phyloP scores from a whole-genome alignment of 108 stramenopile genomes.

The Parietichytrium sp. region DNA sequence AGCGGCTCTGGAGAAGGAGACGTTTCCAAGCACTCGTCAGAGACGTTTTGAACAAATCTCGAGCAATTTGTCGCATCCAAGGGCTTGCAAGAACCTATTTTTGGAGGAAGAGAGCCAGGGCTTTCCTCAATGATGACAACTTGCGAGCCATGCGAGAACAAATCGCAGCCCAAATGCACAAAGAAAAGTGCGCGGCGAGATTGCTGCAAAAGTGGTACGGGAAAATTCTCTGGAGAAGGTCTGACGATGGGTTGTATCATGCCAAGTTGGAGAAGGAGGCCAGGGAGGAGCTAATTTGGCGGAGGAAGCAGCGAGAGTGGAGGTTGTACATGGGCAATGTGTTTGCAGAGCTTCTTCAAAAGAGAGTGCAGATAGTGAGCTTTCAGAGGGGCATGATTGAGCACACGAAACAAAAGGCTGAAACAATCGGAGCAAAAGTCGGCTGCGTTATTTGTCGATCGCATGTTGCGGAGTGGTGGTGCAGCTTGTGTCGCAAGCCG shows the following conservation, averaged over 20 bases:
- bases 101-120: not conserved
- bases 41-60: not conserved
- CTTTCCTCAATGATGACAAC: not conserved
- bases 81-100: not conserved
- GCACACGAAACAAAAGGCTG: no score
- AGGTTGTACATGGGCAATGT: not conserved
- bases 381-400: no score
- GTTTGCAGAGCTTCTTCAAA: no score
- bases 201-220: not conserved
- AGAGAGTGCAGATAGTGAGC: no score
- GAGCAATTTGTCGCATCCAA: conserved; percentile 1
- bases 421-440: no score
- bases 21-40: not conserved
- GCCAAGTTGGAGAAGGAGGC: not conserved
- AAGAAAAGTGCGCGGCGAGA: not conserved
- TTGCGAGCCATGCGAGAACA: not conserved
- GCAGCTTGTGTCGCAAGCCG: no score
- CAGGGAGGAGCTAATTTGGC: not conserved
- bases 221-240: not conserved
- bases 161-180: not conserved
- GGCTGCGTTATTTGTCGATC: no score
- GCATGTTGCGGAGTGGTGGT: no score
- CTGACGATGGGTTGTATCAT: not conserved
- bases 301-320: not conserved
- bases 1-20: not conserved